Conservation (phyloP, 78 protist genomes). For the Guillardia theta region DNA sequence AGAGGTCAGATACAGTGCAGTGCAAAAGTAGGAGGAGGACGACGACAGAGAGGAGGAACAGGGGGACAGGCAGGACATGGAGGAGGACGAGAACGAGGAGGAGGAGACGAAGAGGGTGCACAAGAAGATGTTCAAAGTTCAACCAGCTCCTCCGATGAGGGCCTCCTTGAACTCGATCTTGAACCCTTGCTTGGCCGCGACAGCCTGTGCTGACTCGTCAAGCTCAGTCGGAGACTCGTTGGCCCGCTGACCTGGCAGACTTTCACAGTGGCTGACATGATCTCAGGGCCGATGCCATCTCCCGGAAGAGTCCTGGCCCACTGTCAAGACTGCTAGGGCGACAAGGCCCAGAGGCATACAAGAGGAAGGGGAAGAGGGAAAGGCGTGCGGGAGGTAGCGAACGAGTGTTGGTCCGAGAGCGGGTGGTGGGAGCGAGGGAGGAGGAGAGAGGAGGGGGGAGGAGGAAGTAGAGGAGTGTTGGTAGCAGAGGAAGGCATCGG, state of each 20-base stretch:
- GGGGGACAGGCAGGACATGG: not conserved
- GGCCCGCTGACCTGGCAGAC: not conserved
- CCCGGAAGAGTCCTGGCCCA: not conserved
- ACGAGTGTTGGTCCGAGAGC: too few relatives aligned
- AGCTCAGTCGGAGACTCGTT: not conserved
- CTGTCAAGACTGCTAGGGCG: too few relatives aligned
- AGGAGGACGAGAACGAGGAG: not conserved
- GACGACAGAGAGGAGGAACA: not conserved
- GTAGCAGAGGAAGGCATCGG: not conserved
- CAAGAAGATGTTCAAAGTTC: not conserved
- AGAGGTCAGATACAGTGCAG: not conserved
- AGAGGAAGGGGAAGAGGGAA: not conserved
- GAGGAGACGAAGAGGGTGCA: not conserved
- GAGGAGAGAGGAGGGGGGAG: not conserved
- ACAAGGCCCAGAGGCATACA: not conserved
- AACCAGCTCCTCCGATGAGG: conserved; percentile 31
- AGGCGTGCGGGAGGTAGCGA: too few relatives aligned
- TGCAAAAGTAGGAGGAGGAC: not conserved
- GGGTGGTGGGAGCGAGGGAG: not conserved
- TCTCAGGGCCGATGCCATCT: conserved; percentile 36
- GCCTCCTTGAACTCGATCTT: not conserved
- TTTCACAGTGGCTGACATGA: not conserved
- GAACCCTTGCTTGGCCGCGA: not conserved
- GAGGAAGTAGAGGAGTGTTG: not conserved
- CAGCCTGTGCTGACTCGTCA: not conserved